These are phyloP conservation scores for Phytophthora palmivora DNA, from an alignment of 352 stramenopile genomes.

Conservation along the genomic window DNA sequence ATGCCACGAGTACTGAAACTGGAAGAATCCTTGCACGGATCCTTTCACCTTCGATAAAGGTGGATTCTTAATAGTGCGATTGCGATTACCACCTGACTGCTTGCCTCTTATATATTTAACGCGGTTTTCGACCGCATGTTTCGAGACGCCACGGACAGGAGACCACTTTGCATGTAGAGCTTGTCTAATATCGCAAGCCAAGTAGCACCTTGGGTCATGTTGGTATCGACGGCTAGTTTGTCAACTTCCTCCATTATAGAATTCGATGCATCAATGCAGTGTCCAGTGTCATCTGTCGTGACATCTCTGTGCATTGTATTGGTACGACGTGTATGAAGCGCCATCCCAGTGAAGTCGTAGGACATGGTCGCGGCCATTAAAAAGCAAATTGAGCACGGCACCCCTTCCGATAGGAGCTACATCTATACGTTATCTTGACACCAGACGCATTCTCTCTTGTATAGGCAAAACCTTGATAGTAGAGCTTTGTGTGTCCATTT, in stretches of 20 bases:
- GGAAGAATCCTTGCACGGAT: constrained; percentile 1
- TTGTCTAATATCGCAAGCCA: background rate
- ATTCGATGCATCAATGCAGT: background rate
- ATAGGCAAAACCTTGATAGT: constrained; percentile 6
- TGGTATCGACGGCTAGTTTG: constrained; percentile 3
- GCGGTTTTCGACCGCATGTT: constrained; percentile 1
- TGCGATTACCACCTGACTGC: constrained; percentile 1
- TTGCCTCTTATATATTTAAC: constrained; percentile 2
- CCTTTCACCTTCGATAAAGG: constrained; percentile 9
- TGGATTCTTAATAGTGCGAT: background rate
- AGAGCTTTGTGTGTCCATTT: constrained; percentile 2
- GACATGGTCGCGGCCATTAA: background rate
- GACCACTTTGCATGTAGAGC: constrained; percentile 4
- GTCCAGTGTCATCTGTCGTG: too few relatives aligned
- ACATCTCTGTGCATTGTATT: too few relatives aligned
- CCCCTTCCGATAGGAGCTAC: constrained; percentile 1
- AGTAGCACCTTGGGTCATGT: constrained; percentile 2
- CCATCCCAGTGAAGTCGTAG: constrained; percentile 5
- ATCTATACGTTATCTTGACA: constrained; percentile 6
- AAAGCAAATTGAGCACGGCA: constrained; percentile 1
- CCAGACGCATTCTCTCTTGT: background rate
- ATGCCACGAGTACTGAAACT: constrained; percentile 11
- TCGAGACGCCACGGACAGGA: constrained; percentile 3
- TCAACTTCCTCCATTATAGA: constrained; percentile 4
- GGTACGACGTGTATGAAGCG: background rate